Evolutionary conservation across 1,284 basidiomycete genomes (phyloP), one percentile per base, ranked within the genome.

Genomic region (Microstroma glucosiphilum): DNA sequence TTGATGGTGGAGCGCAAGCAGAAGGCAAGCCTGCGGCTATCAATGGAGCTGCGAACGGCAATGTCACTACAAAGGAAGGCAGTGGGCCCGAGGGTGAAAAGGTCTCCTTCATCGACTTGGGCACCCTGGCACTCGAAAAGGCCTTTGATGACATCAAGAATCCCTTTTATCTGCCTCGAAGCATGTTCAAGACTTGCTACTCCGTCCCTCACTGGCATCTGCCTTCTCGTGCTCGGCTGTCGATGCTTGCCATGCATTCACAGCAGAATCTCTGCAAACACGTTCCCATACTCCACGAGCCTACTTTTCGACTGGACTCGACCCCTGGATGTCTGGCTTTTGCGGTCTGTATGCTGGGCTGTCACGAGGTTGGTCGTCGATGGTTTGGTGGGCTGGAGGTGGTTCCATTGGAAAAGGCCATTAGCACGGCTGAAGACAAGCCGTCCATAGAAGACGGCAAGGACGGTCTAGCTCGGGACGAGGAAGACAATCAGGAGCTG

Each of bases 381-480:
- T 75, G 72, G 72, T 75, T 71, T 71, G 71, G 65, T 2, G 72
- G 72, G 43, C 68, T 71, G 56, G 72, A 75, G 61, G 72, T 71
- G 37, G 65, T 75, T 21, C 67, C 67, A 26, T 61, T 63, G 60
- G n/a, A 23, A 21, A 54, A 54, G 51, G 17, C 19, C 13, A 19
- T 23, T 15, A 23, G 13, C 51, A 25, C 17, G 2, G 43, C 43
- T n/a, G 43, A 48, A 12, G 41, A 8, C 12, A 49, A 62, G 46
- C 11, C 48, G 17, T 53, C 56, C 30, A 25, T 69, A 13, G 30
- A 37, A 37, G 30, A 37, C 30, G 30, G 30, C 30, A 37, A 37
- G 30, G 30, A 37, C 9, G 30, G 30, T 3, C 9, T 37, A 9
- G 30, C 30, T 37, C 30, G 30, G 3, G 72, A 75, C 53, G 72